Conservation (phyloP, 108 stramenopile species). For the Skeletonema costatum region DNA sequence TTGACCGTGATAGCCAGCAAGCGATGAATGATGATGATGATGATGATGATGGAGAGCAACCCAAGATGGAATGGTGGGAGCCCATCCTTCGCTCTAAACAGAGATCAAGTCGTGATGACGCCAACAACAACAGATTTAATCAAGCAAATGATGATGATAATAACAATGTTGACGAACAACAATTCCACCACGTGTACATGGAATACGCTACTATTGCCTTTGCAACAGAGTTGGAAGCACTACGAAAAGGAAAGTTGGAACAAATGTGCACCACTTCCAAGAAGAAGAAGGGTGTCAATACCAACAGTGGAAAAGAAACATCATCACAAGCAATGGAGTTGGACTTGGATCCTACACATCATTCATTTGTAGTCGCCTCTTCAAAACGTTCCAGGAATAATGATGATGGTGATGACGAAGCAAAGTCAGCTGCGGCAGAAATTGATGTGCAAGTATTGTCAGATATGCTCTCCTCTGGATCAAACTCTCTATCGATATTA, state of each 20-base stretch:
- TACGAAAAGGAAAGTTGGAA: conserved; percentile 33
- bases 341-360: conserved; percentile 35
- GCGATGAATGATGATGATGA: background rate
- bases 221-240: conserved; percentile 36
- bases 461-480: conserved; percentile 28
- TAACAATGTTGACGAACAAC: background rate
- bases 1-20: background rate
- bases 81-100: background rate
- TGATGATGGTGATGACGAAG: background rate
- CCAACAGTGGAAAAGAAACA: background rate
- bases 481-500: background rate
- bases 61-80: background rate
- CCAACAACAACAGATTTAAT: background rate
- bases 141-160: background rate
- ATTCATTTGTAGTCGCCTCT: conserved; percentile 20
- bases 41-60: background rate
- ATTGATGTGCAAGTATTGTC: conserved; percentile 40
- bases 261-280: background rate
- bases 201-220: conserved; percentile 47
- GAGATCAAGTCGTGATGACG: background rate
- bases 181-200: conserved; percentile 32
- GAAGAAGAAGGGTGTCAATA: background rate
- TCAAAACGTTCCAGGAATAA: background rate
- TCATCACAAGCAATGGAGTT: background rate
- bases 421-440: conserved; percentile 8